These are phyloP conservation scores for Rhizopogon vulgaris DNA, from an alignment of 768 basidiomycete species.

Conservation along the genomic window DNA sequence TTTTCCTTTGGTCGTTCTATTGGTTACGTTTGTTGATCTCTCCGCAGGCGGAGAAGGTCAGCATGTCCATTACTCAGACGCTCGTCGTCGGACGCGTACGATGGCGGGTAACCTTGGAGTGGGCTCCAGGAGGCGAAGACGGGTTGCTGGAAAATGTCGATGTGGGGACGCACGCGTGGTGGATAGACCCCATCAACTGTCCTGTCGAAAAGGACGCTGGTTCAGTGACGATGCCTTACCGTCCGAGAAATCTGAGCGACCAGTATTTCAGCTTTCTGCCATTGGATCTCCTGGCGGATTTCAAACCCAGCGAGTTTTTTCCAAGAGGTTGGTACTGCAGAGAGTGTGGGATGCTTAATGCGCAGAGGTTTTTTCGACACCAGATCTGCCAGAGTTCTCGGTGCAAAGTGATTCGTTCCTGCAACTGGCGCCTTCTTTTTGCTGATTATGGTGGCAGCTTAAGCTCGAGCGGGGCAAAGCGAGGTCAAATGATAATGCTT, in stretches of 20 bases:
- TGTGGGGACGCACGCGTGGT: conserved; percentile 15
- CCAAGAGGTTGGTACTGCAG: conserved; percentile 45
- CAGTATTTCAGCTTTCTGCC: conserved; percentile 25
- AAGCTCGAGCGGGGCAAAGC: conserved; percentile 6
- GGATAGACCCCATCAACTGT: conserved; percentile 11
- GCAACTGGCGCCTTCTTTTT: neutral
- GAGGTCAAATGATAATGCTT: neutral
- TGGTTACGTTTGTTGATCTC: neutral
- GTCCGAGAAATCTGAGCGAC: conserved; percentile 17
- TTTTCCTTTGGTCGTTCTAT: conserved; percentile 1
- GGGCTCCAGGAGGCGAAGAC: conserved; percentile 47
- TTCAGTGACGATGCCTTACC: conserved; percentile 13
- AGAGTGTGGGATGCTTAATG: conserved; percentile 43
- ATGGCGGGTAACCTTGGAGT: conserved; percentile 42
- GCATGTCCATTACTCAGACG: neutral
- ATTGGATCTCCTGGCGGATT: conserved; percentile 23
- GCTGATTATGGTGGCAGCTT: conserved; percentile 7
- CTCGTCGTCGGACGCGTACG: conserved; percentile 27
- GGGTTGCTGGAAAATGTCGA: conserved; percentile 11
- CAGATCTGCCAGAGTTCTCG: conserved; percentile 35
- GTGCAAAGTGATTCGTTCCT: conserved; percentile 31
- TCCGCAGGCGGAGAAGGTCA: conserved; percentile 10
- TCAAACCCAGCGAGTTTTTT: conserved; percentile 28
- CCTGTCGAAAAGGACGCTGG: neutral
- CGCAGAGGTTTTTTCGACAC: conserved; percentile 39